These are phyloP conservation scores for Sporothrix brasiliensis DNA, from an alignment of 2,329 filamentous ascomycete species.

Conservation along the genomic window DNA sequence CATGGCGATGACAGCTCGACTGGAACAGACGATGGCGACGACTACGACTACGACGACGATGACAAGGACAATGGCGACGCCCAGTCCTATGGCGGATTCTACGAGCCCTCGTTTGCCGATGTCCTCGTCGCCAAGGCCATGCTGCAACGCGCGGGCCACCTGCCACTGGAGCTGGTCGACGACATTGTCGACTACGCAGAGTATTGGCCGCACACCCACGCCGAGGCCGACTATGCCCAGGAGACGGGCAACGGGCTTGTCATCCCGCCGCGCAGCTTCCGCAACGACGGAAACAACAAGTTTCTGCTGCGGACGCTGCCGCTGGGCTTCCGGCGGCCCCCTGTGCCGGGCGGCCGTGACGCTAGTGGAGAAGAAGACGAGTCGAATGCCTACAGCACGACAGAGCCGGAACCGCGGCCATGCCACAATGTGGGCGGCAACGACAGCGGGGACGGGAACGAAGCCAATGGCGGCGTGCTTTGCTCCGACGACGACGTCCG, in stretches of 20 bases:
- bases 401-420: background rate
- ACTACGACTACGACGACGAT: background rate
- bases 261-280: background rate
- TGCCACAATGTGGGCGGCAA: background rate
- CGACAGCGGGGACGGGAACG: background rate
- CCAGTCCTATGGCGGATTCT: background rate
- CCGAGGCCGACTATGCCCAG: constrained; percentile 40
- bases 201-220: constrained; percentile 61
- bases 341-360: background rate
- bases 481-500: constrained; percentile 14
- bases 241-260: constrained; percentile 19
- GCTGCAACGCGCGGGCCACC: constrained; percentile 47
- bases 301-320: constrained; percentile 51
- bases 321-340: constrained; percentile 45
- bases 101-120: constrained; percentile 51
- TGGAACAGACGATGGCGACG: background rate
- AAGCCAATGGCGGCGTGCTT: background rate
- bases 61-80: constrained; percentile 1
- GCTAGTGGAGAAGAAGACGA: background rate
- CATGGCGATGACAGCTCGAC: background rate
- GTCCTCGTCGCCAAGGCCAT: constrained; percentile 54
- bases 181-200: constrained; percentile 61
- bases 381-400: background rate
- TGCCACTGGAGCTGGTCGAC: constrained; percentile 61
- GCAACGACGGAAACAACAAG: constrained; percentile 44